A percentile compares a stretch with the other conserved stretches of the same genome.
phyloP scores from a whole-genome alignment of 306 rosid genomes.

The Malus orientalis region DNA sequence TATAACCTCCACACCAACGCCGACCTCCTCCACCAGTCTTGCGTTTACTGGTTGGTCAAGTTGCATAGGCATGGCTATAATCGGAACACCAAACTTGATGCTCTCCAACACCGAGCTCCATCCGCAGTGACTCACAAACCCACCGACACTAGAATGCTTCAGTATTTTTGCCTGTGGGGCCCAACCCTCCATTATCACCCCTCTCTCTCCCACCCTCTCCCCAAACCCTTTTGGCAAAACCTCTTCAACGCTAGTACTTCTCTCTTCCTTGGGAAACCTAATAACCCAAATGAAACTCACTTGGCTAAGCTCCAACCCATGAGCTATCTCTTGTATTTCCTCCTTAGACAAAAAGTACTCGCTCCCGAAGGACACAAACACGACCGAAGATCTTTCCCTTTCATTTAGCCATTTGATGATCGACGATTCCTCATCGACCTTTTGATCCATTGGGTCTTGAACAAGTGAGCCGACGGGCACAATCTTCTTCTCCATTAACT shows the following conservation, averaged over 20 bases:
- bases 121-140: constrained; percentile 33
- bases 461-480: constrained; percentile 16
- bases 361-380: constrained; percentile 24
- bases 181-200: constrained; percentile 12
- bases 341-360: constrained; percentile 14
- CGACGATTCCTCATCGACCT: background rate
- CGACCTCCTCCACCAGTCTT: constrained; percentile 3
- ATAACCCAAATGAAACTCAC: background rate
- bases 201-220: constrained; percentile 6
- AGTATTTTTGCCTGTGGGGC: constrained; percentile 20
- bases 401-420: constrained; percentile 6
- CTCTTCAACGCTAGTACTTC: background rate
- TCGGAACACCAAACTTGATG: constrained; percentile 15
- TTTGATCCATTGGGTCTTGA: background rate
- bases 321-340: constrained; percentile 15
- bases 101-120: constrained; percentile 31
- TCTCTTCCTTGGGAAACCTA: constrained; percentile 4
- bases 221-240: constrained; percentile 12
- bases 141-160: constrained; percentile 12
- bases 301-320: constrained; percentile 13
- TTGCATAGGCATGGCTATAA: constrained; percentile 16
- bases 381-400: constrained; percentile 9
- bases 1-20: constrained; percentile 15
- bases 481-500: constrained; percentile 2
- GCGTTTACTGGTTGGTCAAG: constrained; percentile 21